Base-by-base conservation (phyloP, 768 basidiomycete genomes). In the Sporobolomyces phaffii region DNA sequence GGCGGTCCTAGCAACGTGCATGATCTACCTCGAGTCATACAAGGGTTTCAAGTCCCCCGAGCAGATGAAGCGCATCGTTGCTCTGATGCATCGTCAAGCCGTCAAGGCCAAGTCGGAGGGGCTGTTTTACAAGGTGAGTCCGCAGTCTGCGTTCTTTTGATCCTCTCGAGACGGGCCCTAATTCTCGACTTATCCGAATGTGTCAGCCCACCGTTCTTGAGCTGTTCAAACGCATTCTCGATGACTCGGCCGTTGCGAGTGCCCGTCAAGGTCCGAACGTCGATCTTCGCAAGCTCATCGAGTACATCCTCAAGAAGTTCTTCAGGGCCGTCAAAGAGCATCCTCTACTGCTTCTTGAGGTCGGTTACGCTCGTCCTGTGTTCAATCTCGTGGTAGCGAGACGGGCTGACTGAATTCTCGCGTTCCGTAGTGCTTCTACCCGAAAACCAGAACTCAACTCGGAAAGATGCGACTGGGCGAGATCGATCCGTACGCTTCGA, bases 61-160 rank as follows among this genome's bases (percentile, higher is more conserved):
- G 73, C 83, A 87, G 75, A 88, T 98, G 86, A 90, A 89, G 77
- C 84, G 92, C 51, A 87, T 91, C 43, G 91, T 98, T 38, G 84
- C 83, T 71, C 79, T 99, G 72, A 82, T 99, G 73, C 90, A 98
- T 76, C 84, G 96, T 18, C 90, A 94, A 70, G 92, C 87, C 49
- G 85, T 99, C 67, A 86, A 84, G 73, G 87, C 87, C 20, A 92
- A 96, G 77, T 90, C 91, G 1, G 96, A 98, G 76, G 94, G 88
- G 0, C 79, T 99, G 13, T 98, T 91, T 78, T 99, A 94, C 84
- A 90, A 93, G 79, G 94, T 91, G 65, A 60, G 83, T 77, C 52
- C 67, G 56, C 43, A 47, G n/a, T 48, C 66, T 68, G 56, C 49
- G 41, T 2, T 17, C 40, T 67, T 38, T 51, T 64, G 36, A 56